A percentile compares a stretch with the other conserved stretches of the same genome.
phyloP scores from a whole-genome alignment of 2,329 filamentous ascomycete genomes.

The Exophiala lecanii-corni region DNA sequence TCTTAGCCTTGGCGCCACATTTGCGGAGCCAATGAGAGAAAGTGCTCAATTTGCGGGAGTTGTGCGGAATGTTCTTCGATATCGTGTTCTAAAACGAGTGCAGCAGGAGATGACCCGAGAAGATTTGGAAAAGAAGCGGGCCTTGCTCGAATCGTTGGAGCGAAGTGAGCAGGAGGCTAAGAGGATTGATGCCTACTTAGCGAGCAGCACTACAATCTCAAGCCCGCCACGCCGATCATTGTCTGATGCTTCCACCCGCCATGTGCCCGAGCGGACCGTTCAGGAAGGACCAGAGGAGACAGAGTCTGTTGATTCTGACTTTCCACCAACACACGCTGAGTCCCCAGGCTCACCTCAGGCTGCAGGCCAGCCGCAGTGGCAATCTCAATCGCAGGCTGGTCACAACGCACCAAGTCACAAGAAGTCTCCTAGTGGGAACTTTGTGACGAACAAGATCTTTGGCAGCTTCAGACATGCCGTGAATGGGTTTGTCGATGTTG shows the following conservation, averaged over 20 bases:
- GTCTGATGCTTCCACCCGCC: conserved; percentile 44
- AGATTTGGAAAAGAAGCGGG: conserved; percentile 80
- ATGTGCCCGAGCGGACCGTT: conserved; percentile 38
- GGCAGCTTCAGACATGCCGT: conserved; percentile 92
- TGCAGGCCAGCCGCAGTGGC: conserved; percentile 64
- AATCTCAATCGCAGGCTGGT: conserved; percentile 33
- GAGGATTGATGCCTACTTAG: conserved; percentile 89
- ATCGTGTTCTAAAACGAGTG: conserved; percentile 86
- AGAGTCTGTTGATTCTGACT: conserved; percentile 91
- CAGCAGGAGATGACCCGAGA: conserved; percentile 97
- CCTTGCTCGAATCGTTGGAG: conserved; percentile 81
- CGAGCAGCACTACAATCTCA: conserved; percentile 58
- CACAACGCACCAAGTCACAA: conserved; percentile 52
- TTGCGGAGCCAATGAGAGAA: conserved; percentile 96
- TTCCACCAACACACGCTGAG: conserved; percentile 82
- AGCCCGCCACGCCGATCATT: conserved; percentile 63
- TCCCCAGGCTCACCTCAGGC: conserved; percentile 58
- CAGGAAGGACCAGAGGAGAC: conserved; percentile 67
- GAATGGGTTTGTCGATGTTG: conserved; percentile 91
- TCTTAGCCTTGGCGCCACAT: conserved; percentile 80
- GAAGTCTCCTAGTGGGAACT: conserved; percentile 80
- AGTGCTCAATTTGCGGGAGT: conserved; percentile 96
- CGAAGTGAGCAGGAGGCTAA: conserved; percentile 87
- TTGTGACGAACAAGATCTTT: conserved; percentile 89
- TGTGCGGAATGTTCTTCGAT: conserved; percentile 80